Base-by-base conservation (phyloP, 1,139 yeast genomes). In the Chernovozyma sophiae-reginae region DNA sequence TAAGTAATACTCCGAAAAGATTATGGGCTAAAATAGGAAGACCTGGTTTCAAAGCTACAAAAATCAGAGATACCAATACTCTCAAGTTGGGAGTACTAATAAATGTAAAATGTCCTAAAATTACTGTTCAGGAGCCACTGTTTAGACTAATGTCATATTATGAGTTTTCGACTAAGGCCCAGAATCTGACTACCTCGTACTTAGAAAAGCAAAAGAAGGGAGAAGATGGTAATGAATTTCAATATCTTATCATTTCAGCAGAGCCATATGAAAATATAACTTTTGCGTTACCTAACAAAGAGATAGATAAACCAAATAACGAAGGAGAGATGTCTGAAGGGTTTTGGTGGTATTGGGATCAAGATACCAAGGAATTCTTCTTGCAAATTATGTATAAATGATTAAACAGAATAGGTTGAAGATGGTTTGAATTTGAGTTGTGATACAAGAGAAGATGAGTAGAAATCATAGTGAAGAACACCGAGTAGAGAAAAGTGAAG, bases 201-300 rank as follows among this genome's bases (percentile, higher is more conserved):
- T 42, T 65, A 4, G 52, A 53, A 18, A 43, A 43, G 20, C 24
- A 31, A 13, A 39, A 26, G 34, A 33, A 16, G 43, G 58, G 63
- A 3, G 62, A 63, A 7, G 65, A 71, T 17, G 50, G 58, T 4
- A 49, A 36, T 49, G 60, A 38, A 59, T 60, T 51, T 56, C 95
- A 84, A 55, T 86, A 81, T 51, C 52, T 87, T 44, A 76, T 86
- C n/a, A 58, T 86, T 0, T 77, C 86, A 19, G 94, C 86, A 0
- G 95, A 86, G 52, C 96, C 96, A 1, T 87, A 86, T 55, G 92
- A 86, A 41, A 84, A 81, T 37, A 67, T 85, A 13, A 83, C 81
- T 3, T 67, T 87, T 44, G 79, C 84, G 37, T 66, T 87, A 5
- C 92, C 92, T 2, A 71, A 77, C 18, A 71, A 72, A 24, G 74